A percentile compares a stretch with the other conserved stretches of the same genome.
phyloP scores from a whole-genome alignment of 73 alveolate genomes.

The Paramecium biaurelia region DNA sequence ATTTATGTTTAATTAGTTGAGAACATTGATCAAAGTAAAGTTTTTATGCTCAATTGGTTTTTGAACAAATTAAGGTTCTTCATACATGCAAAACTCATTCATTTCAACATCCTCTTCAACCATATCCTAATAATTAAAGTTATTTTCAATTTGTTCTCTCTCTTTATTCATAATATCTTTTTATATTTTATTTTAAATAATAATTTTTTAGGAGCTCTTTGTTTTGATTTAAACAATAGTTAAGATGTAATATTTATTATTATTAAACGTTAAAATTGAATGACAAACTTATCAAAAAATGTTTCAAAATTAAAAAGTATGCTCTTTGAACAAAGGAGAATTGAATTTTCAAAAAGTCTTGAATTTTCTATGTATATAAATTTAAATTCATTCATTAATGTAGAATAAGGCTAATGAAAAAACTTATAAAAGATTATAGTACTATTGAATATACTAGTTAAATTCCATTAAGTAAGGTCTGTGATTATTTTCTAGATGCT shows the following conservation, averaged over 20 bases:
- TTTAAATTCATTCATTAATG: neutral
- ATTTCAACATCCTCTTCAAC: neutral
- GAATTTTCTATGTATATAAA: too few species aligned
- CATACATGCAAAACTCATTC: neutral
- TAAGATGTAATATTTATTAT: too few species aligned
- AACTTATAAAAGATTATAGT: neutral
- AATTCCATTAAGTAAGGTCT: neutral
- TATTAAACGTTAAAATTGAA: too few species aligned
- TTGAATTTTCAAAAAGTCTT: too few species aligned
- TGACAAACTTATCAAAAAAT: too few species aligned
- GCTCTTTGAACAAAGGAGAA: too few species aligned
- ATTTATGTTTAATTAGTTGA: too few species aligned
- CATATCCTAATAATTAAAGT: neutral
- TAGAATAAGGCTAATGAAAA: neutral
- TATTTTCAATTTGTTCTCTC: neutral
- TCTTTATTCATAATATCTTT: neutral
- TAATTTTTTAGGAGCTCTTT: too few species aligned
- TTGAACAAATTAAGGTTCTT: neutral
- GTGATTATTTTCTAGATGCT: slow-evolving; percentile 90
- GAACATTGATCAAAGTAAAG: neutral
- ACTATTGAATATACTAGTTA: neutral
- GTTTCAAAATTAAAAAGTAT: too few species aligned
- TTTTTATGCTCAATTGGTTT: neutral
- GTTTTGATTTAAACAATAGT: too few species aligned
- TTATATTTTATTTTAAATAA: too few species aligned